Evolutionary conservation across 371 early-diverging fungal genomes (phyloP).

Genomic region (Circinella umbellata): DNA sequence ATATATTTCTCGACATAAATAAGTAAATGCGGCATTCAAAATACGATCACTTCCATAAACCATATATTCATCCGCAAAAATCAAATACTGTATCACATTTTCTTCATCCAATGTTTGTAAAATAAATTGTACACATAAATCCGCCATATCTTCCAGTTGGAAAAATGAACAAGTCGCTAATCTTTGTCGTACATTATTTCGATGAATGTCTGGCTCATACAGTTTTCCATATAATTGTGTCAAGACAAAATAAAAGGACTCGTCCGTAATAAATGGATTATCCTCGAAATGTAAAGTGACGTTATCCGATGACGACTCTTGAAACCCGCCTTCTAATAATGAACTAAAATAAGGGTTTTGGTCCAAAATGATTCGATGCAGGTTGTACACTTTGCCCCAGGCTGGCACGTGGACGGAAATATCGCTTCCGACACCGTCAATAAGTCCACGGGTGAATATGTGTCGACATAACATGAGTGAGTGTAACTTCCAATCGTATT

Average conservation of each 20-base stretch:
- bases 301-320: conserved; percentile 40
- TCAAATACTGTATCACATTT: conserved; percentile 60
- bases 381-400: conserved; percentile 55
- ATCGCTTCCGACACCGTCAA: conserved; percentile 62
- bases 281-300: conserved; percentile 62
- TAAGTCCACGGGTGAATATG: conserved; percentile 56
- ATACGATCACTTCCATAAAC: conserved; percentile 63
- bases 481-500: conserved; percentile 48
- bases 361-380: conserved; percentile 61
- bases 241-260: conserved; percentile 63
- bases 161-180: conserved; percentile 68
- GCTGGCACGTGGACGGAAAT: conserved; percentile 49
- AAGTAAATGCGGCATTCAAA: conserved; percentile 59
- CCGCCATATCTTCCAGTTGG: conserved; percentile 54
- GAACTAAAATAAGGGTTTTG: conserved; percentile 62
- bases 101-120: conserved; percentile 40
- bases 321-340: conserved; percentile 59
- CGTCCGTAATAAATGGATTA: conserved; percentile 55
- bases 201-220: conserved; percentile 37
- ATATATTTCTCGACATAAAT: conserved; percentile 66
- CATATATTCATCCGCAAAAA: conserved; percentile 58
- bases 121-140: conserved; percentile 60
- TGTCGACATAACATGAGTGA: conserved; percentile 52
- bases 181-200: conserved; percentile 47
- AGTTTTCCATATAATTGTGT: conserved; percentile 53